Conservation (phyloP, 2,329 filamentous ascomycete species). For the Aspergillus uvarum region DNA sequence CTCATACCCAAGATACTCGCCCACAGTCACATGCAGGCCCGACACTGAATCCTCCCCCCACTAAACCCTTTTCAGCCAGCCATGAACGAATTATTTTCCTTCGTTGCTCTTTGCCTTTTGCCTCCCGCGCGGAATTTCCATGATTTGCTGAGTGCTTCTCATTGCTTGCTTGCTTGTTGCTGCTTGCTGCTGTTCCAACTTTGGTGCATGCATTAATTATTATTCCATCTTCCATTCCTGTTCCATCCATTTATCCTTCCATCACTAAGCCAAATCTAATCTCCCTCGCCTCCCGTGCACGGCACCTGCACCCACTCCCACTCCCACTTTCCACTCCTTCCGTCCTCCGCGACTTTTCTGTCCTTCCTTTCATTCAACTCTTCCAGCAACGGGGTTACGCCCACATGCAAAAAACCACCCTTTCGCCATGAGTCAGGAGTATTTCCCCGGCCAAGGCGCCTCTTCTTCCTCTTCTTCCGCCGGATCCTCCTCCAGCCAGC, state of each 20-base stretch:
- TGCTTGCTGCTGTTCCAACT: not conserved
- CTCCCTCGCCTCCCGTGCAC: not conserved
- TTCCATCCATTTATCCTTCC: not conserved
- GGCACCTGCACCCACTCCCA: not conserved
- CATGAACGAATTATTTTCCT: constrained; percentile 6
- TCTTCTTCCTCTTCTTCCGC: constrained; percentile 35
- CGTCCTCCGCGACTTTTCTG: too few relatives aligned
- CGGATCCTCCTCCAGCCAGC: not conserved
- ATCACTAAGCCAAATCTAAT: not conserved
- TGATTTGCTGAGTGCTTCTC: not conserved
- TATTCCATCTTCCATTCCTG: not conserved
- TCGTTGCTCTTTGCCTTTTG: not conserved
- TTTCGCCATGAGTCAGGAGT: constrained; percentile 45
- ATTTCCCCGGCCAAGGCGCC: constrained; percentile 36
- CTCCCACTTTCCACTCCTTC: not conserved
- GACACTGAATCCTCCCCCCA: not conserved
- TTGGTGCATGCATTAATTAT: not conserved
- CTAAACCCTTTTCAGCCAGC: constrained; percentile 17
- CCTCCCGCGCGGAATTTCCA: not conserved
- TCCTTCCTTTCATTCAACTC: not conserved
- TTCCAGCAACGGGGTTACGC: not conserved
- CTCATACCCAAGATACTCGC: too few relatives aligned
- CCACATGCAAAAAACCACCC: constrained; percentile 14
- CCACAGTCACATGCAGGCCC: constrained; percentile 16
- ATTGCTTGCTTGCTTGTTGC: not conserved